Conservation (phyloP, 148 eudicot genomes). For the Rhododendron vialii region DNA sequence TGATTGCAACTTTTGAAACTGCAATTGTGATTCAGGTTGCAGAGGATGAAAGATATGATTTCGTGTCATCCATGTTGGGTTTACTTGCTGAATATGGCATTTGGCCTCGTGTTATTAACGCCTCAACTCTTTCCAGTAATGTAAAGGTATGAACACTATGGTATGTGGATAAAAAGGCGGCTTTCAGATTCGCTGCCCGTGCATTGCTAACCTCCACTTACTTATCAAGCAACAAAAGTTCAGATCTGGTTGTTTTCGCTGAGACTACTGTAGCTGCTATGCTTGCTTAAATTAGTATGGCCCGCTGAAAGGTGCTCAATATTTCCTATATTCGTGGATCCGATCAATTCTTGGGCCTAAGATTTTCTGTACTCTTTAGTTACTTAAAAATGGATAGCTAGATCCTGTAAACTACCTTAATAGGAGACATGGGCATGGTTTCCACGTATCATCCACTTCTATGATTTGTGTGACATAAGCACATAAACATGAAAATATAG, state of each 20-base stretch:
- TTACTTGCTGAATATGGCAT: constrained; percentile 75
- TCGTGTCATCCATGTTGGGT: constrained; percentile 64
- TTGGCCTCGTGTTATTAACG: constrained; percentile 72
- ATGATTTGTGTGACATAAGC: background rate
- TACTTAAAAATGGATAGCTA: background rate
- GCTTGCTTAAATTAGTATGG: background rate
- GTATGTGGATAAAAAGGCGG: background rate
- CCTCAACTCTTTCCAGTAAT: constrained; percentile 61
- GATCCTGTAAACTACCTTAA: background rate
- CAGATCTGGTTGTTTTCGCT: background rate
- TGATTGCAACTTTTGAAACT: constrained; percentile 1
- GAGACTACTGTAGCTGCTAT: background rate
- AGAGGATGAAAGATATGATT: constrained; percentile 77
- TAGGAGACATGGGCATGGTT: background rate
- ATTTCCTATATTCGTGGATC: background rate
- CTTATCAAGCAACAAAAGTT: background rate
- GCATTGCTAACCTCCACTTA: background rate
- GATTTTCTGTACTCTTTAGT: background rate
- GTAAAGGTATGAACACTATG: constrained; percentile 55
- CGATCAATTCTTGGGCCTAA: background rate
- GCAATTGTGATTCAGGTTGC: constrained; percentile 44
- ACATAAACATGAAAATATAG: background rate
- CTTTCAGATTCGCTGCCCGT: background rate
- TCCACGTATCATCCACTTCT: background rate
- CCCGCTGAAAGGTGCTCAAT: background rate